These are phyloP conservation scores for Linderniella brevidens DNA, from an alignment of 257 asterid genomes.

Conservation along the genomic window DNA sequence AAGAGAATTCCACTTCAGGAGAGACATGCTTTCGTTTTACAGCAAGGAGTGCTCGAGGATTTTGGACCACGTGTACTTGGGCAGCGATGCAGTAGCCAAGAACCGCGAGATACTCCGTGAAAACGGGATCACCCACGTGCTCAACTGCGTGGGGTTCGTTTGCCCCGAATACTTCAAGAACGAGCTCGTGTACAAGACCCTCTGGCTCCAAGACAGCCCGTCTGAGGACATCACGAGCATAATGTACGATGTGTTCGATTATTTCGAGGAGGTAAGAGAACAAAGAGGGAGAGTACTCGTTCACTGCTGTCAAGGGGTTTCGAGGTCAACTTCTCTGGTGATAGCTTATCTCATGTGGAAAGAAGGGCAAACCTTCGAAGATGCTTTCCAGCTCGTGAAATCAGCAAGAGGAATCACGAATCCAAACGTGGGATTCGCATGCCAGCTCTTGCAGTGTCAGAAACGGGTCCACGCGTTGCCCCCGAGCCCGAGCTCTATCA, in stretches of 20 bases:
- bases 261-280: constrained; percentile 78
- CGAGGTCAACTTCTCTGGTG: constrained; percentile 84
- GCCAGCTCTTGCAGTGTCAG: constrained; percentile 61
- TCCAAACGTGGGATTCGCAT: constrained; percentile 87
- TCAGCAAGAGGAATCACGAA: constrained; percentile 85
- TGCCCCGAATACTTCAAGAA: constrained; percentile 77
- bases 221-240: constrained; percentile 91
- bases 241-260: constrained; percentile 88
- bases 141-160: constrained; percentile 81
- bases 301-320: constrained; percentile 89
- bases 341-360: constrained; percentile 98
- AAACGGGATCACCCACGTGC: constrained; percentile 80
- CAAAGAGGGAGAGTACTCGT: constrained; percentile 80
- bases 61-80: constrained; percentile 62
- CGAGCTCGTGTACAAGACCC: constrained; percentile 76
- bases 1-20: constrained; percentile 45
- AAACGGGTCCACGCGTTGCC: constrained; percentile 73
- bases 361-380: constrained; percentile 63
- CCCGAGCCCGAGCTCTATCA: constrained; percentile 51
- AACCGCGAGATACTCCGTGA: constrained; percentile 48
- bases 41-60: constrained; percentile 86
- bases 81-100: constrained; percentile 77
- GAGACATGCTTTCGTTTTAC: constrained; percentile 73
- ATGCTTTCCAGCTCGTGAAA: constrained; percentile 78
- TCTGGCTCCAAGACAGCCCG: constrained; percentile 89